phyloP scores from a whole-genome alignment of 345 rosid species.

The Camelina neglecta region DNA sequence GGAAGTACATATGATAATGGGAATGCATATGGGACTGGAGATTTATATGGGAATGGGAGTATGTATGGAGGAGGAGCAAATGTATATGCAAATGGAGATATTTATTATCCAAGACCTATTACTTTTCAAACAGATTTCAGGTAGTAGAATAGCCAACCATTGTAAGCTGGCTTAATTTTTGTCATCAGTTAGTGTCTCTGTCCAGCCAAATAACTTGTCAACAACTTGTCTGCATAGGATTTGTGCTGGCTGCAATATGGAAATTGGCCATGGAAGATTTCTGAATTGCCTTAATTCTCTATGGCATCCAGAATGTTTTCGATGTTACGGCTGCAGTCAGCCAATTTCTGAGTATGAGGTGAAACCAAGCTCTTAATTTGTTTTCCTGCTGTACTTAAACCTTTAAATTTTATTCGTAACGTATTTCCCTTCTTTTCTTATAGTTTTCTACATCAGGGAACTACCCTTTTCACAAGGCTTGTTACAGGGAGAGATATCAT shows the following conservation, averaged over 20 bases:
- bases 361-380: conserved; percentile 23
- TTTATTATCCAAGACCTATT: conserved; percentile 58
- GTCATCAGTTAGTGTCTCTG: neutral
- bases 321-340: conserved; percentile 75
- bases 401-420: neutral
- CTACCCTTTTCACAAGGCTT: conserved; percentile 81
- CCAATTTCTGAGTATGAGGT: conserved; percentile 97
- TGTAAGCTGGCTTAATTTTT: neutral
- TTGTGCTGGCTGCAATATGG: conserved; percentile 90
- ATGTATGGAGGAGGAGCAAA: conserved; percentile 42
- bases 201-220: neutral
- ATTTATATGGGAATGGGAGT: conserved; percentile 49
- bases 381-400: conserved; percentile 11
- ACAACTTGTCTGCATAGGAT: conserved; percentile 57
- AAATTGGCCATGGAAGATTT: conserved; percentile 88
- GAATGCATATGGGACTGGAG: conserved; percentile 43
- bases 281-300: conserved; percentile 77
- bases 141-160: conserved; percentile 46
- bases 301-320: conserved; percentile 98
- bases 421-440: conserved; percentile 36
- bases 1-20: conserved; percentile 45
- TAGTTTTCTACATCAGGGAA: conserved; percentile 88
- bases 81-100: conserved; percentile 50
- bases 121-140: conserved; percentile 74
- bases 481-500: conserved; percentile 86